Base-by-base conservation (phyloP, 306 rosid species). In the Vigna reflexopilosa region DNA sequence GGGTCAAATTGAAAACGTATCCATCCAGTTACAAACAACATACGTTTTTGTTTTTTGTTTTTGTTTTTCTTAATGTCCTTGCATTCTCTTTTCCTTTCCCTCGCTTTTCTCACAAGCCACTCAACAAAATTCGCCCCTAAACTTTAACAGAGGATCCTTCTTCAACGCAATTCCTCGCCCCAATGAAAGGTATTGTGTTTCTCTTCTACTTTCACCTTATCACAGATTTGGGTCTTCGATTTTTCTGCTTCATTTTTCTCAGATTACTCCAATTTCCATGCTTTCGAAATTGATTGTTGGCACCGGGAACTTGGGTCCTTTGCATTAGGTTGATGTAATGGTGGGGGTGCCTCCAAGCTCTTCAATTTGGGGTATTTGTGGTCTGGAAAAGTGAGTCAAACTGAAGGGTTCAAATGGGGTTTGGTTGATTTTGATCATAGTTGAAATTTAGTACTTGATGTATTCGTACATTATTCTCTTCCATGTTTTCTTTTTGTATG, bases 171-270 rank as follows among this genome's bases (percentile, higher is more conserved):
- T 54, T 80, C 78, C 65, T 51, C 81, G 11, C 83, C 64, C 80
- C 56, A 90, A 93, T 93, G 98, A 97, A 91, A 90, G 97, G 97
- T 92, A 90, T 81, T 70, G 36, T 82, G 50, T 56, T 72, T 12
- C 65, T 66, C 15, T 72, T 64, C 54, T 42, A 54, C 36, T 55
- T 40, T 72, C 78, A 61, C 80, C 80, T 20, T 14, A 50, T 72
- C 73, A 32, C 50, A 59, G 84, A 85, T 84, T 78, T 87, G 72
- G 83, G 87, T 81, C 45, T 81, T 82, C 78, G 47, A 32, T 85
- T 70, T 24, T 73, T 74, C 67, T 52, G 71, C 14, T 79, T 84
- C 77, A 12, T 83, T 76, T 15, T 58, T 42, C 22, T 64, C 36
- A 59, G 55, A 80, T 68, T 83, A 28, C 64, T 77, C 73, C 65